A percentile compares a stretch with the other conserved stretches of the same genome.
phyloP scores from a whole-genome alignment of 768 basidiomycete genomes.

The Roridomyces roridus region DNA sequence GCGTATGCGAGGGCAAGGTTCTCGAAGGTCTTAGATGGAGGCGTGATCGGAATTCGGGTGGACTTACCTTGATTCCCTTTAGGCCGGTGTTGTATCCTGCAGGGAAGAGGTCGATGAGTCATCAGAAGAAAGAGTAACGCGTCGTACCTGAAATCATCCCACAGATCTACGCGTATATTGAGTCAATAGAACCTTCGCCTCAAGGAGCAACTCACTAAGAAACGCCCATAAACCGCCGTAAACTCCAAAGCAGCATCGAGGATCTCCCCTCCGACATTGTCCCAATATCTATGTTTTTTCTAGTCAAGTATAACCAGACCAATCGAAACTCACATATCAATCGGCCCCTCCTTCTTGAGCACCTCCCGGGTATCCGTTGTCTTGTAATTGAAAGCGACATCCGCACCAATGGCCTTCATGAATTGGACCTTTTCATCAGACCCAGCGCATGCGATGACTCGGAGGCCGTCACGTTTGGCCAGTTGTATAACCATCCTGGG shows the following conservation, averaged over 20 bases:
- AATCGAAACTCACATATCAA: background rate
- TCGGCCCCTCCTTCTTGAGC: background rate
- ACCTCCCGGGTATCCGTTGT: background rate
- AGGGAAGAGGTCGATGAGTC: too few relatives aligned
- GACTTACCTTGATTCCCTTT: background rate
- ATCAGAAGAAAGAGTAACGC: too few relatives aligned
- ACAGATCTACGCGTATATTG: background rate
- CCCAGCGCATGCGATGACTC: background rate
- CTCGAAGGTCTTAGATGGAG: background rate
- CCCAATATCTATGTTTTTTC: background rate
- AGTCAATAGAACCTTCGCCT: background rate
- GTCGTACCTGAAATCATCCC: background rate
- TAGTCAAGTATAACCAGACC: too few relatives aligned
- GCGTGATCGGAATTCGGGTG: background rate
- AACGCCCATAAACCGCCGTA: background rate
- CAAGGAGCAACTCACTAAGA: background rate
- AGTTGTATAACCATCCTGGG: conserved; percentile 1
- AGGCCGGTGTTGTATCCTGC: background rate
- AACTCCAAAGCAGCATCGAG: background rate
- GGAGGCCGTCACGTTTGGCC: conserved; percentile 1
- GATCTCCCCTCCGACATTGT: background rate
- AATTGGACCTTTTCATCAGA: background rate
- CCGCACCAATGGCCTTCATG: background rate
- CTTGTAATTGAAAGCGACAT: background rate
- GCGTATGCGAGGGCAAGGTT: conserved; percentile 9